Evolutionary conservation across 2,329 filamentous ascomycete species (phyloP).

Genomic region (Aspergillus jensenii): DNA sequence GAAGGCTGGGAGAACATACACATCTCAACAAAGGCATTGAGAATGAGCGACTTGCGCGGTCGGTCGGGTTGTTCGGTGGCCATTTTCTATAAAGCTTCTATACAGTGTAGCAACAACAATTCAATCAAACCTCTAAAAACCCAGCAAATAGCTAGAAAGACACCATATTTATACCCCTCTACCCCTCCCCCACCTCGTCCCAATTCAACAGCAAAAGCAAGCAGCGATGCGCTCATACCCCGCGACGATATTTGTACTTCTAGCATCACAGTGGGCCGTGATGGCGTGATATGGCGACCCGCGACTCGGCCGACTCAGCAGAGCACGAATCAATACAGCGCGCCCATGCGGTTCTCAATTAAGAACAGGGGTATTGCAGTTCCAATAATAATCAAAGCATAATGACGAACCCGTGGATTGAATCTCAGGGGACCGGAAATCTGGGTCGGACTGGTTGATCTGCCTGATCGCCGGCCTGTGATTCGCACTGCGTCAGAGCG

Average conservation of each 20-base stretch:
- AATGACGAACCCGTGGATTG: not conserved
- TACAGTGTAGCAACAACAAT: not conserved
- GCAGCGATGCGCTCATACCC: not conserved
- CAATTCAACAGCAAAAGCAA: not conserved
- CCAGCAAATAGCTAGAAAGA: not conserved
- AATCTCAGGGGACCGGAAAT: not conserved
- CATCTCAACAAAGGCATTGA: conserved; percentile 54
- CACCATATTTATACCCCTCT: not conserved
- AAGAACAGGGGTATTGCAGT: too few relatives aligned
- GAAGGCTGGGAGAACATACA: conserved; percentile 27
- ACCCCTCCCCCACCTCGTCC: not conserved
- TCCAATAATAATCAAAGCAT: not conserved
- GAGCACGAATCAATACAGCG: not conserved
- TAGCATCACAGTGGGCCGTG: conserved; percentile 37
- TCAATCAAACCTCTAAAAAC: too few relatives aligned
- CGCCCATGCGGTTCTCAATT: too few relatives aligned
- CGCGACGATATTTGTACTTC: not conserved
- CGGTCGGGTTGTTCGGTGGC: not conserved
- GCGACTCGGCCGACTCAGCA: not conserved
- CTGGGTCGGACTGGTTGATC: not conserved
- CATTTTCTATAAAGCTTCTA: not conserved
- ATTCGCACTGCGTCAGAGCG: not conserved
- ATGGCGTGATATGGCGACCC: conserved; percentile 31
- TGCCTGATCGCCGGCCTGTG: not conserved
- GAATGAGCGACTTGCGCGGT: conserved; percentile 48